Conservation (phyloP, 2,329 filamentous ascomycete species). For the Sporothrix brunneoviolacea region DNA sequence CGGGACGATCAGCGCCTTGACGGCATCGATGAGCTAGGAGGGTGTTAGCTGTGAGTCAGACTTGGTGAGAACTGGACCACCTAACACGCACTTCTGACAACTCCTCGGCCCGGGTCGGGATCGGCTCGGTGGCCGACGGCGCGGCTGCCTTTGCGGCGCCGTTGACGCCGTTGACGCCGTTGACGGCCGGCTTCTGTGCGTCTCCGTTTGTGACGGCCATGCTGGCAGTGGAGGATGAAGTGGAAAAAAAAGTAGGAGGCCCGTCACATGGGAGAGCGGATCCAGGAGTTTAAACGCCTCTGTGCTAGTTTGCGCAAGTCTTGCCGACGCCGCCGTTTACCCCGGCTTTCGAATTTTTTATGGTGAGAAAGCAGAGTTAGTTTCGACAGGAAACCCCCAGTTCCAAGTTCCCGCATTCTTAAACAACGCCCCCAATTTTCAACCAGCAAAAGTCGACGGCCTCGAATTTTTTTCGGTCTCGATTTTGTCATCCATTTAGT, state of each 20-base stretch:
- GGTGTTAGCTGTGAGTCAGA: background rate
- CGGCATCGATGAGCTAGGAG: constrained; percentile 57
- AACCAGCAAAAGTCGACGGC: background rate
- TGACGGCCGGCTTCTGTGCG: background rate
- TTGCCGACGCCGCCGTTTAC: background rate
- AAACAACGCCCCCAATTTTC: too few relatives aligned
- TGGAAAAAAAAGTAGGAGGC: background rate
- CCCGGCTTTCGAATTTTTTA: constrained; percentile 1
- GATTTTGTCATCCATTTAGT: constrained; percentile 6
- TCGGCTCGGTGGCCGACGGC: background rate
- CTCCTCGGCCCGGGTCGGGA: constrained; percentile 24
- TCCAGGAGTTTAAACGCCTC: background rate
- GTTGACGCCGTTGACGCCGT: background rate
- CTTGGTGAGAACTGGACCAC: background rate
- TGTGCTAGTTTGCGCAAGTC: background rate
- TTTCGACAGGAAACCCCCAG: too few relatives aligned
- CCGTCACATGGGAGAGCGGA: too few relatives aligned
- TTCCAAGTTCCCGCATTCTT: too few relatives aligned
- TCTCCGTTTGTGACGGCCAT: background rate
- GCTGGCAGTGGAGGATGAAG: background rate
- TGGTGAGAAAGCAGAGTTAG: too few relatives aligned
- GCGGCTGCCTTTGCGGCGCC: background rate
- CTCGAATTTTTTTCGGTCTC: background rate
- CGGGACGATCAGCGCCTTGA: constrained; percentile 61
- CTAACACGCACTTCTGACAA: constrained; percentile 26